These are phyloP conservation scores for Aspergillus ruber DNA, from an alignment of 2,329 filamentous ascomycete species.

Conservation along the genomic window DNA sequence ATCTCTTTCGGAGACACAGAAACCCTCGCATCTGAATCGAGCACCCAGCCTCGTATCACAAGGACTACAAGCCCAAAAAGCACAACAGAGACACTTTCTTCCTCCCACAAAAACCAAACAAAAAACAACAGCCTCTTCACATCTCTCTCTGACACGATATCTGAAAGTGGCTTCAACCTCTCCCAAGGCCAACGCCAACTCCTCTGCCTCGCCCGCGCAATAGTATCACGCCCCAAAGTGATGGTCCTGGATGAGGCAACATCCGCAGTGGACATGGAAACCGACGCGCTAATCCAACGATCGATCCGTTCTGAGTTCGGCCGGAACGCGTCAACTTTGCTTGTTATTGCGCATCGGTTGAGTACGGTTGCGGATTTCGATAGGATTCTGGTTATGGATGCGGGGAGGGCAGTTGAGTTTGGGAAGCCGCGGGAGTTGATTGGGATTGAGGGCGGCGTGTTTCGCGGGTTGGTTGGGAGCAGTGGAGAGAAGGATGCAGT, in stretches of 20 bases:
- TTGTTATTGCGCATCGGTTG: conserved; percentile 52
- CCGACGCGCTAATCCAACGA: conserved; percentile 66
- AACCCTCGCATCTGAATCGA: conserved; percentile 10
- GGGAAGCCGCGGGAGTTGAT: conserved; percentile 59
- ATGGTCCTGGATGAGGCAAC: conserved; percentile 79
- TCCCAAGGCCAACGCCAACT: conserved; percentile 25
- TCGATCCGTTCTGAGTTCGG: conserved; percentile 64
- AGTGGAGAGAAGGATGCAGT: conserved; percentile 21
- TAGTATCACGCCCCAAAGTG: conserved; percentile 65
- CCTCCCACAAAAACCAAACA: background rate
- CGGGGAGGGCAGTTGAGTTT: conserved; percentile 62
- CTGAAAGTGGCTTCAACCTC: conserved; percentile 63
- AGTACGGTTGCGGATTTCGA: conserved; percentile 69
- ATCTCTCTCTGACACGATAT: conserved; percentile 56
- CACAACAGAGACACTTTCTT: conserved; percentile 3
- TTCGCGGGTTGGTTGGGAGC: conserved; percentile 50
- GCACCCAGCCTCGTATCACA: background rate
- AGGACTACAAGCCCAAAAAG: background rate
- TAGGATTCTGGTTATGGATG: conserved; percentile 63
- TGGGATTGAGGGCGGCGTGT: conserved; percentile 45
- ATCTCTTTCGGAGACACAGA: conserved; percentile 40
- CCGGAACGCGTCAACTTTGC: conserved; percentile 53
- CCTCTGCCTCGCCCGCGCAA: conserved; percentile 32
- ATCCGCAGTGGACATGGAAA: conserved; percentile 69
- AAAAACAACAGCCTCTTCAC: conserved; percentile 46